phyloP scores from a whole-genome alignment of 768 basidiomycete species.

The Lentinus tigrinus region DNA sequence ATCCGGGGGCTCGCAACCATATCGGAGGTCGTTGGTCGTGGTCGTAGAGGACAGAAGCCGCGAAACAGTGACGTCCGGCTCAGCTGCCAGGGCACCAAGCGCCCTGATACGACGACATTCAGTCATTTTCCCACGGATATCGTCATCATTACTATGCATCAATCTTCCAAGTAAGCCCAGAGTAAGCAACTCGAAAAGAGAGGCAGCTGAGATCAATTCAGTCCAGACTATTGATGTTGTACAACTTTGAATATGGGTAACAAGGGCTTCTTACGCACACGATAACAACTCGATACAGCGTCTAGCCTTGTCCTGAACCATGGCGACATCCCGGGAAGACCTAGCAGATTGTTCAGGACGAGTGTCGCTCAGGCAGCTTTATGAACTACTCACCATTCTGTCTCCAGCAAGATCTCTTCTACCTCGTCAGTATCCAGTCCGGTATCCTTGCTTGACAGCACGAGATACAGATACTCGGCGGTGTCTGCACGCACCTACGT shows the following conservation, averaged over 20 bases:
- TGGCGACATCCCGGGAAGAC: conserved; percentile 41
- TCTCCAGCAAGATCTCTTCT: conserved; percentile 74
- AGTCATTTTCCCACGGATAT: conserved; percentile 17
- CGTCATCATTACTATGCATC: too few species aligned
- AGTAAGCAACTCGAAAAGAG: too few species aligned
- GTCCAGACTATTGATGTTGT: too few species aligned
- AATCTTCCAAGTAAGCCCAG: too few species aligned
- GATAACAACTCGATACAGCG: not conserved
- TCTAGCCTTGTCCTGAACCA: not conserved
- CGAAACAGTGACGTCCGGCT: conserved; percentile 16
- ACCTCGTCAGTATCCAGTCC: conserved; percentile 62
- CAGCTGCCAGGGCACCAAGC: conserved; percentile 7
- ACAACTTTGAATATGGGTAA: too few species aligned
- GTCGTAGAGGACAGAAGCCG: conserved; percentile 4
- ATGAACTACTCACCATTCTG: conserved; percentile 67
- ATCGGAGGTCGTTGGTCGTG: conserved; percentile 13
- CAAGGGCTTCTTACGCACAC: too few species aligned
- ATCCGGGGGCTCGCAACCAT: conserved; percentile 56
- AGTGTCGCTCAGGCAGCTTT: too few species aligned
- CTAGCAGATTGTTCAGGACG: conserved; percentile 31
- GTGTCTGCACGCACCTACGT: conserved; percentile 75
- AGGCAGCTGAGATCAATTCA: too few species aligned
- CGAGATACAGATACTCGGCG: conserved; percentile 80
- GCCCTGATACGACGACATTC: not conserved
- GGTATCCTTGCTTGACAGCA: conserved; percentile 69